Evolutionary conservation across 208 protist genomes (phyloP).

Genomic region (Trypanosoma congolense): DNA sequence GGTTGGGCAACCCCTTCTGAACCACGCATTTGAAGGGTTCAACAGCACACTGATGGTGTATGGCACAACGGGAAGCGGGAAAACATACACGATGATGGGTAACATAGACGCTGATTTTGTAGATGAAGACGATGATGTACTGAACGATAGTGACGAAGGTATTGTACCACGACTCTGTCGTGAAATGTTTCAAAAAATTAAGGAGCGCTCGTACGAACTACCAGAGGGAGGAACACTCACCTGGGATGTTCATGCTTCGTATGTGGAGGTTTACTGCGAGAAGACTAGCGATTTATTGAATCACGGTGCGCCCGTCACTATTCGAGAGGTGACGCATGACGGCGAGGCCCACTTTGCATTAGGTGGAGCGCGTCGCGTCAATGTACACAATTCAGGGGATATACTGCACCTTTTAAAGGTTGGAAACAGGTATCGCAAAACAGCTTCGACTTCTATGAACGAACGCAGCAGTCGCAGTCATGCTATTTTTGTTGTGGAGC

Average conservation of each 20-base stretch:
- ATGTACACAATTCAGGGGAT: constrained; percentile 38
- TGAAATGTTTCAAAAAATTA: constrained; percentile 71
- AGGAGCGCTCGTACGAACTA: constrained; percentile 34
- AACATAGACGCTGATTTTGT: constrained; percentile 8
- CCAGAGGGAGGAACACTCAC: constrained; percentile 42
- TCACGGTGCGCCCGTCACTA: constrained; percentile 37
- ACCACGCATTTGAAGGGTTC: constrained; percentile 87
- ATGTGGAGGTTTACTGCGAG: constrained; percentile 91
- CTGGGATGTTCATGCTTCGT: constrained; percentile 81
- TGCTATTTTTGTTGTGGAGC: constrained; percentile 78
- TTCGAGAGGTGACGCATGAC: constrained; percentile 64
- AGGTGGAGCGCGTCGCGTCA: constrained; percentile 45
- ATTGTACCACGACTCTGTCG: constrained; percentile 82
- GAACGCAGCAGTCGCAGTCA: constrained; percentile 86
- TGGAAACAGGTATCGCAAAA: constrained; percentile 72
- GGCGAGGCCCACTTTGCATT: constrained; percentile 61
- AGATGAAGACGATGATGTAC: constrained; percentile 14
- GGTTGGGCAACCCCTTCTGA: constrained; percentile 84
- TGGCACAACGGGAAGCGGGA: constrained; percentile 87
- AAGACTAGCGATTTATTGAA: constrained; percentile 84
- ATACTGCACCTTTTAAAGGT: constrained; percentile 56
- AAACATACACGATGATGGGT: constrained; percentile 90
- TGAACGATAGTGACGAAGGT: constrained; percentile 35
- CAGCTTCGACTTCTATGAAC: constrained; percentile 64
- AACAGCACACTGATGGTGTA: constrained; percentile 91